phyloP scores from a whole-genome alignment of 768 basidiomycete species.

The Trametopsis cervina region DNA sequence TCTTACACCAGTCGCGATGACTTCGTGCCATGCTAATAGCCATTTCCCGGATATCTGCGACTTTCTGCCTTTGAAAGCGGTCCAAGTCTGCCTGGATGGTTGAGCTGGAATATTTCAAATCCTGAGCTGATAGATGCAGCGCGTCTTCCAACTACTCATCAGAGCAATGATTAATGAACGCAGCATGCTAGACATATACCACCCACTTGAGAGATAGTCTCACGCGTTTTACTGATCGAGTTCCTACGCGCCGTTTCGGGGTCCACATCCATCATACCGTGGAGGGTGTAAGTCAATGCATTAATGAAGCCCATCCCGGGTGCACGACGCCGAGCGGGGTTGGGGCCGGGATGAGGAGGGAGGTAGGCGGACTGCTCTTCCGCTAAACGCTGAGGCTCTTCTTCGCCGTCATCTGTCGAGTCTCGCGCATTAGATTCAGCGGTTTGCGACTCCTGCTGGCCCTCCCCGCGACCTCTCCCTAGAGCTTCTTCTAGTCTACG shows the following conservation, averaged over 20 bases:
- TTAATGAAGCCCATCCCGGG: conserved; percentile 85
- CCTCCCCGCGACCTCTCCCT: conserved; percentile 17
- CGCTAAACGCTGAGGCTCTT: conserved; percentile 22
- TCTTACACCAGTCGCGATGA: conserved; percentile 95
- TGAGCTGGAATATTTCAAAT: conserved; percentile 92
- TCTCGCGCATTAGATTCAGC: conserved; percentile 22
- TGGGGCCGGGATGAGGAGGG: conserved; percentile 78
- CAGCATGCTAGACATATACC: background rate
- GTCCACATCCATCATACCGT: conserved; percentile 98
- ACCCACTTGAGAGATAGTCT: conserved; percentile 87
- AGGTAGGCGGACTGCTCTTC: conserved; percentile 43
- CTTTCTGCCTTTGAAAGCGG: conserved; percentile 97
- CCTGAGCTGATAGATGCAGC: conserved; percentile 84
- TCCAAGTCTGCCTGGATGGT: conserved; percentile 98
- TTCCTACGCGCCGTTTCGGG: conserved; percentile 93
- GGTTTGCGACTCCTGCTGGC: conserved; percentile 16
- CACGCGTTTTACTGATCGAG: conserved; percentile 89
- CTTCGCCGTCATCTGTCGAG: conserved; percentile 17
- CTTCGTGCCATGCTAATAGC: conserved; percentile 81
- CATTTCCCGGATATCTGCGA: conserved; percentile 94
- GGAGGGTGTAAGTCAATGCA: conserved; percentile 89
- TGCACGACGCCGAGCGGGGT: conserved; percentile 50
- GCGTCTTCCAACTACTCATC: conserved; percentile 83
- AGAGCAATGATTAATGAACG: background rate
- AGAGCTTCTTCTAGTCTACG: conserved; percentile 85